These are phyloP conservation scores for Lasiodiplodia sp. DNA, from an alignment of 2,329 filamentous ascomycete genomes.

Conservation along the genomic window DNA sequence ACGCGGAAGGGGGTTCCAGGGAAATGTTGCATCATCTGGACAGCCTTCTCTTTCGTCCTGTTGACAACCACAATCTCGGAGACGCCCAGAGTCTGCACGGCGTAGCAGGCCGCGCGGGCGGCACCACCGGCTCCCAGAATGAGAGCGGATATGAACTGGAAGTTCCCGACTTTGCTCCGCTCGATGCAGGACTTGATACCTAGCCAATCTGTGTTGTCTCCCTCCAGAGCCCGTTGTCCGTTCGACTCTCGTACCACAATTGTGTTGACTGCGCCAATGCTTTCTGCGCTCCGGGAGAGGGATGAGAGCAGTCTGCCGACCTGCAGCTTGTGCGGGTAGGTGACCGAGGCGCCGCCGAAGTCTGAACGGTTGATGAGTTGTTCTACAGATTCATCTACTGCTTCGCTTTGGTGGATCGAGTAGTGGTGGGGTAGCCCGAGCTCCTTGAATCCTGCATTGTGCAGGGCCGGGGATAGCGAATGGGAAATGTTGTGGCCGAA, in stretches of 20 bases:
- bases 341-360: conserved; percentile 76
- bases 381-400: conserved; percentile 56
- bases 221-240: not conserved
- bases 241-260: not conserved
- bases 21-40: not conserved
- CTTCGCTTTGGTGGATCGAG: conserved; percentile 64
- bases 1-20: not conserved
- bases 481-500: conserved; percentile 76
- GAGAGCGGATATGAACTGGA: not conserved
- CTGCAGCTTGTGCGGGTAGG: conserved; percentile 77
- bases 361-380: conserved; percentile 69
- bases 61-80: not conserved
- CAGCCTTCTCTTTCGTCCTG: not conserved
- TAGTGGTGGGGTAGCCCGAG: conserved; percentile 75
- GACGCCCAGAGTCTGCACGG: not conserved
- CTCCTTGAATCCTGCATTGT: conserved; percentile 71
- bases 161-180: not conserved
- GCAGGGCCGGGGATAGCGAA: conserved; percentile 79
- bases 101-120: not conserved
- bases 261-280: not conserved
- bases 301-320: conserved; percentile 45
- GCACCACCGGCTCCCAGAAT: not conserved
- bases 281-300: not conserved
- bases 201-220: not conserved
- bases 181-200: not conserved